These are phyloP conservation scores for Ceratobasidium sp. DNA, from an alignment of 1,284 basidiomycete species.

Conservation along the genomic window DNA sequence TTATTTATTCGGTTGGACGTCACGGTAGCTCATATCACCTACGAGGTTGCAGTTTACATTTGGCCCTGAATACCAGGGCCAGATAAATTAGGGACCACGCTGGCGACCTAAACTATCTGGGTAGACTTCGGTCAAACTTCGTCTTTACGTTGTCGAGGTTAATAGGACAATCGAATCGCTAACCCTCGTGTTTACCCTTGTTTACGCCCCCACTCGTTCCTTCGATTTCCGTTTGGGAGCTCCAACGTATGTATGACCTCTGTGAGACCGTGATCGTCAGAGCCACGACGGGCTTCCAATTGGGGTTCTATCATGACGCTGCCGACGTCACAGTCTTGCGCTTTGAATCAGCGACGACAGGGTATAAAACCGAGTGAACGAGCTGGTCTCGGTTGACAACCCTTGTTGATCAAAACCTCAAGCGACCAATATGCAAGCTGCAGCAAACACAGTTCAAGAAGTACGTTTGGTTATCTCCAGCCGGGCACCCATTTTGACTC, in stretches of 20 bases:
- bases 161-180: neutral
- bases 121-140: neutral
- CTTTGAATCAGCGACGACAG: neutral
- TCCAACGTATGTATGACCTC: conserved; percentile 3
- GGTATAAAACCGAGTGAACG: neutral
- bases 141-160: neutral
- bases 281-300: neutral
- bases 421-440: conserved; percentile 57
- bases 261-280: neutral
- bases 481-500: conserved; percentile 6
- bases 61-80: conserved; percentile 5
- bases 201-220: conserved; percentile 19
- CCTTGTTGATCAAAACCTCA: neutral
- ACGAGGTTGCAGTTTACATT: conserved; percentile 30
- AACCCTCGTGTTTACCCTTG: neutral
- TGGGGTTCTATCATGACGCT: neutral
- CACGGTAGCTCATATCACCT: conserved; percentile 1
- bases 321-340: conserved; percentile 3
- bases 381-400: neutral
- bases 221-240: neutral
- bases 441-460: conserved; percentile 59
- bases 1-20: neutral
- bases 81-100: neutral
- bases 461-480: conserved; percentile 52
- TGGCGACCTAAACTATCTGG: neutral